These are phyloP conservation scores for Colletotrichum brevisporum DNA, from an alignment of 2,329 filamentous ascomycete genomes.

Conservation along the genomic window DNA sequence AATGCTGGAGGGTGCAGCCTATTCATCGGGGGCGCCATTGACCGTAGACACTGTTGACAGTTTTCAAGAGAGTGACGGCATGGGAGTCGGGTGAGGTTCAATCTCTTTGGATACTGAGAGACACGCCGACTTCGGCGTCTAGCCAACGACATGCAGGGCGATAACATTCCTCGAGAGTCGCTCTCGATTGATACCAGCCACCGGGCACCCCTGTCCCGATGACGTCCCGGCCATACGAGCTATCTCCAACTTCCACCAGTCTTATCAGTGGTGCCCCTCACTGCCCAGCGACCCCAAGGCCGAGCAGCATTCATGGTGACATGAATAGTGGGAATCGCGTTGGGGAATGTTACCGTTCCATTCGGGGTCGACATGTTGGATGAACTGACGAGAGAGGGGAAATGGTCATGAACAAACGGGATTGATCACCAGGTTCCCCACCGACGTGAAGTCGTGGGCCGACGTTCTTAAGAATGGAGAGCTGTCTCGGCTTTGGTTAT, in stretches of 20 bases:
- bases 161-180: constrained; percentile 1
- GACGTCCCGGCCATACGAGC: constrained; percentile 5
- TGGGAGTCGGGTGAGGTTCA: neutral
- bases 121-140: constrained; percentile 8
- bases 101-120: too few relatives aligned
- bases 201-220: constrained; percentile 16
- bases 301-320: constrained; percentile 21
- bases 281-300: constrained; percentile 18
- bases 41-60: too few relatives aligned
- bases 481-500: constrained; percentile 2
- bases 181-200: constrained; percentile 1
- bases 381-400: constrained; percentile 13
- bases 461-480: constrained; percentile 16
- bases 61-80: neutral
- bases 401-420: neutral
- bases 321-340: constrained; percentile 37
- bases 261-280: constrained; percentile 37
- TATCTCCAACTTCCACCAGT: constrained; percentile 17
- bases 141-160: neutral
- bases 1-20: too few relatives aligned
- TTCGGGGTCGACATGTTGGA: constrained; percentile 21
- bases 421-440: constrained; percentile 22
- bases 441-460: neutral
- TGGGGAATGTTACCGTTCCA: constrained; percentile 37
- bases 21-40: too few relatives aligned